Base-by-base conservation (phyloP, 208 protist species). In the Angomonas desouzai region DNA sequence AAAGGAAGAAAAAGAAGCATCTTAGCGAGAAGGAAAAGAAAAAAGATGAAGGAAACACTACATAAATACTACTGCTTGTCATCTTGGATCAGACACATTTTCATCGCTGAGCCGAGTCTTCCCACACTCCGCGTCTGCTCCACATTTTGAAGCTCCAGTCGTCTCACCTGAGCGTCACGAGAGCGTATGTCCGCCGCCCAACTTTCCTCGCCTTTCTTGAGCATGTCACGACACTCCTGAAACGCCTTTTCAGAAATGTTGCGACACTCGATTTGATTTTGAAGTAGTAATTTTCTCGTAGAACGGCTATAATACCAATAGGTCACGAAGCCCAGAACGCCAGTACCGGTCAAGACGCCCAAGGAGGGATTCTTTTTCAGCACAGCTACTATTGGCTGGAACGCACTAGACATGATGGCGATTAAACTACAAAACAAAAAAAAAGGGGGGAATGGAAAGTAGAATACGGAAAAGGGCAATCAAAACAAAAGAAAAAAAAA, bases 71-170 rank as follows among this genome's bases (percentile, higher is more conserved):
- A 43, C 47, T 62, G 43, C 62, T 64, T 69, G 30, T 53, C 59
- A 30, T 47, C 62, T 69, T 74, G 80, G 0, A 80, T 61, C 0
- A 91, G 60, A 64, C 89, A 95, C 63, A 80, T 78, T 67, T 89
- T 89, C 89, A 95, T 89, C 0, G 89, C 81, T 0, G 78, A 64
- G 56, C 91, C 86, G 1, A 95, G 69, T 0, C 89, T 81, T 0
- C 78, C 83, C 38, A 95, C 82, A 48, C 84, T 92, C 16, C 86
- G 77, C 1, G 89, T 91, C 68, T 95, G 89, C 74, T 95, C 85
- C 33, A 95, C 89, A 55, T 92, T 92, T 36, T 95, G 89, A 25
- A 95, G 70, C 72, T 95, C 79, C n/a, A 95, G 70, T 13, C 80
- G 66, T 13, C 86, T 80, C 55, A 91, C 79, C 64, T 85, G 79